A percentile compares a stretch with the other conserved stretches of the same genome.
Conservation (phyloP, 768 basidiomycete genomes). For the Serendipita indica region DNA sequence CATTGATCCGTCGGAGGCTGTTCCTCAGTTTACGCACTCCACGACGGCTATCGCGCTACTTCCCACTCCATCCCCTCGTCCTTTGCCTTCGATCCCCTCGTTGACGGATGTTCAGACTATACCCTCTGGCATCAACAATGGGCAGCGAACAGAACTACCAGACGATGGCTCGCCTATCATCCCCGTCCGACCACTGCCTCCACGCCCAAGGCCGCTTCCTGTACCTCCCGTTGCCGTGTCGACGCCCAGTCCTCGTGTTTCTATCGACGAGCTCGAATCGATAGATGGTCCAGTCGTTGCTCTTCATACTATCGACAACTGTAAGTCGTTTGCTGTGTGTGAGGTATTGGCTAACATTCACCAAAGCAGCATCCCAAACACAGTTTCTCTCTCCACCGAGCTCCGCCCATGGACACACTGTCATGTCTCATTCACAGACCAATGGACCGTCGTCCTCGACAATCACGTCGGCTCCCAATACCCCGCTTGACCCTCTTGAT, state of each 20-base stretch:
- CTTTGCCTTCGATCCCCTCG: not conserved
- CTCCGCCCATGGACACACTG: not conserved
- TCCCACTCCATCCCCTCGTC: not conserved
- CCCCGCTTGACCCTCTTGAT: not conserved
- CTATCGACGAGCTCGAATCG: not conserved
- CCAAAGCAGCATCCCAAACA: not conserved
- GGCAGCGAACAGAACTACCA: not conserved
- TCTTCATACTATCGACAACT: too few relatives aligned
- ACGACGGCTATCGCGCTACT: not conserved
- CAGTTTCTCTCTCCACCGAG: not conserved
- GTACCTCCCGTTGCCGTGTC: not conserved
- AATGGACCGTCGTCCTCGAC: not conserved
- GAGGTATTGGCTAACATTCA: not conserved
- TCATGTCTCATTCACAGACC: not conserved
- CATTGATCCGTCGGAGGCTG: not conserved
- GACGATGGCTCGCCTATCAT: not conserved
- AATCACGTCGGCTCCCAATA: conserved; percentile 4
- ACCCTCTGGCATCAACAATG: not conserved
- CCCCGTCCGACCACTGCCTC: conserved; percentile 2
- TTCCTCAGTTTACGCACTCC: not conserved
- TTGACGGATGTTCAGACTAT: not conserved
- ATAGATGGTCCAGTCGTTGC: conserved; percentile 1
- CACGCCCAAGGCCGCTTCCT: not conserved
- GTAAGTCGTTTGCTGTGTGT: too few relatives aligned
- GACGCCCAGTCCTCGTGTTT: not conserved